Conservation (phyloP, 2,329 filamentous ascomycete genomes). For the Fusarium armeniacum region DNA sequence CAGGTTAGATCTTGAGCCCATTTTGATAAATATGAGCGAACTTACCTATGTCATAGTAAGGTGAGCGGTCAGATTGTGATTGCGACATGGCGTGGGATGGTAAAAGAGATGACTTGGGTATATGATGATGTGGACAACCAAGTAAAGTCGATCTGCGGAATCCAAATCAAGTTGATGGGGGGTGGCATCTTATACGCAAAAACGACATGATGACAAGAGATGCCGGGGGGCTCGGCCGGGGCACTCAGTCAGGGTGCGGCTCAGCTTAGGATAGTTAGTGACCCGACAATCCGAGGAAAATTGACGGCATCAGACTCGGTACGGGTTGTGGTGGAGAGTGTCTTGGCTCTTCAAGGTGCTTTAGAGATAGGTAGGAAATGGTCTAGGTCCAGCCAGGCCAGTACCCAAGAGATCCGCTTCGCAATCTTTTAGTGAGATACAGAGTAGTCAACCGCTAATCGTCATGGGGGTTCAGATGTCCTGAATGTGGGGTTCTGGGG, state of each 20-base stretch:
- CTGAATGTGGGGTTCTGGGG: conserved; percentile 49
- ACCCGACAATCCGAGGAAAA: conserved; percentile 40
- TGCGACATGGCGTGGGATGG: conserved; percentile 35
- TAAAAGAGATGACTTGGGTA: conserved; percentile 17
- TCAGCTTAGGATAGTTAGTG: conserved; percentile 7
- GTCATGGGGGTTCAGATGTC: conserved; percentile 39
- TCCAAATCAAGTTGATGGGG: conserved; percentile 20
- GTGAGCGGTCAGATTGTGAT: conserved; percentile 38
- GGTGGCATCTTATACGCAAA: conserved; percentile 39
- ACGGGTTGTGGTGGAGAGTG: conserved; percentile 30
- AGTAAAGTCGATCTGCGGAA: conserved; percentile 17
- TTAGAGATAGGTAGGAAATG: conserved; percentile 1
- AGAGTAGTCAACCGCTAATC: conserved; percentile 21
- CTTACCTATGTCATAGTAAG: conserved; percentile 63
- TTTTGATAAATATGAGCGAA: neutral
- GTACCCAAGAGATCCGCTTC: conserved; percentile 20
- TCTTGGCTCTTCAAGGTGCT: conserved; percentile 14
- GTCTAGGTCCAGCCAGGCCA: conserved; percentile 15
- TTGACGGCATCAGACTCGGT: conserved; percentile 44
- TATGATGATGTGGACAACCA: conserved; percentile 16
- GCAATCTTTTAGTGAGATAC: conserved; percentile 8
- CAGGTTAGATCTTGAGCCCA: conserved; percentile 41
- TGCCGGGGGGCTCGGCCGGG: conserved; percentile 29
- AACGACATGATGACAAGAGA: conserved; percentile 28
- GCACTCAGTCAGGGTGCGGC: conserved; percentile 24